phyloP scores from a whole-genome alignment of 1,139 yeast species.

The Hyphopichia khmerensis region DNA sequence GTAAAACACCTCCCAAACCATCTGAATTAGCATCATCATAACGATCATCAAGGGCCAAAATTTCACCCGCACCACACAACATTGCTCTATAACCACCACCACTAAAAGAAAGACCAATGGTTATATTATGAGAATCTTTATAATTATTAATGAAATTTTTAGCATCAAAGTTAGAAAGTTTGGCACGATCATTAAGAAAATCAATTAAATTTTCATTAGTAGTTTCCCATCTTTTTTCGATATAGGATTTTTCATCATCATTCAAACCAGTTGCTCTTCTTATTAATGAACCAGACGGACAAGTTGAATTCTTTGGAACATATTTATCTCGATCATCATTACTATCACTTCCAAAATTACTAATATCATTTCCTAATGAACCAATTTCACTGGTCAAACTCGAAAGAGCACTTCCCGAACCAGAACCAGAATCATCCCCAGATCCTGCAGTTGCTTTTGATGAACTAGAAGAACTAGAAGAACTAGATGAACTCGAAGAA shows the following conservation, averaged over 20 bases:
- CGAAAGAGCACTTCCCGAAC: neutral
- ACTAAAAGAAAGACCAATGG: conserved; percentile 43
- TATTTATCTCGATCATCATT: conserved; percentile 15
- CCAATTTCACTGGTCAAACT: neutral
- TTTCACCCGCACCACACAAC: conserved; percentile 44
- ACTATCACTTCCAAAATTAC: neutral
- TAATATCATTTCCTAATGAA: conserved; percentile 5
- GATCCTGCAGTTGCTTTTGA: neutral
- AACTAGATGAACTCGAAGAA: neutral
- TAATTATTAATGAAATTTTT: conserved; percentile 24
- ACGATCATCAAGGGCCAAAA: conserved; percentile 36
- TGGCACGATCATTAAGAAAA: conserved; percentile 31
- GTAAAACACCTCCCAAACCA: conserved; percentile 43
- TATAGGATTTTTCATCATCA: conserved; percentile 25
- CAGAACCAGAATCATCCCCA: neutral
- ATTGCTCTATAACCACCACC: conserved; percentile 51
- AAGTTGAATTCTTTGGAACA: conserved; percentile 24
- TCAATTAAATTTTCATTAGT: conserved; percentile 32
- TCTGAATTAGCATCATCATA: conserved; percentile 18
- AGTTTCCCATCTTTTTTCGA: conserved; percentile 23
- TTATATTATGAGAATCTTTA: conserved; percentile 28
- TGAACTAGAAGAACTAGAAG: neutral
- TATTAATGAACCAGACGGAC: conserved; percentile 22
- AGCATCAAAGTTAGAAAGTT: conserved; percentile 35
- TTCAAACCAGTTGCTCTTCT: conserved; percentile 31